phyloP scores from a whole-genome alignment of 345 rosid genomes.

The Dimocarpus longan region DNA sequence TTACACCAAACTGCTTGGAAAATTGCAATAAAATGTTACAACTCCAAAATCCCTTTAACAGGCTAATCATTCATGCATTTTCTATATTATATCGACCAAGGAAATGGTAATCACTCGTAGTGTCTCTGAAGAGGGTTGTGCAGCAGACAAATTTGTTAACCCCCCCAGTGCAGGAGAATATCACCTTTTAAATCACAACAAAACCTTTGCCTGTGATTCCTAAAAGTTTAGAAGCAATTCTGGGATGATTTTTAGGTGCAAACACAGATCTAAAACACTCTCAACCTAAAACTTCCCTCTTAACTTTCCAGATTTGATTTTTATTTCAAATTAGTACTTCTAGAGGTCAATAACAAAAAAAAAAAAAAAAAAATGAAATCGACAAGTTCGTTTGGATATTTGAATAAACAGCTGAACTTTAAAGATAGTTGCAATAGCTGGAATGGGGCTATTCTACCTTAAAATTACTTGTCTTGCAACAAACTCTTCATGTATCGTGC shows the following conservation, averaged over 20 bases:
- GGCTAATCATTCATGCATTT: neutral
- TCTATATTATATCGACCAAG: neutral
- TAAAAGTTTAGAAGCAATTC: neutral
- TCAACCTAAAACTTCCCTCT: neutral
- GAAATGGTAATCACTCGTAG: neutral
- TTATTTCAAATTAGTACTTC: neutral
- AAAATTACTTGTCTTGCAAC: neutral
- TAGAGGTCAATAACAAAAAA: neutral
- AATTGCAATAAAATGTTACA: neutral
- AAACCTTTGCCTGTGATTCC: neutral
- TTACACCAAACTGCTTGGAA: neutral
- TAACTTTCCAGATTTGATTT: neutral
- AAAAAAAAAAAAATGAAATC: neutral
- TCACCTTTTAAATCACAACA: neutral
- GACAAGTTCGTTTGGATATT: neutral
- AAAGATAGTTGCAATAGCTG: neutral
- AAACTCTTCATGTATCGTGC: neutral
- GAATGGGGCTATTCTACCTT: constrained; percentile 1
- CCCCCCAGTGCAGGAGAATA: neutral
- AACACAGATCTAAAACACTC: neutral
- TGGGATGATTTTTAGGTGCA: neutral
- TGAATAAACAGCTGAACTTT: neutral
- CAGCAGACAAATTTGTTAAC: neutral
- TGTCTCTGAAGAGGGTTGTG: neutral
- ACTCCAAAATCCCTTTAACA: neutral